These are phyloP conservation scores for Trichosanthes truncata DNA, from an alignment of 306 rosid species.

Conservation along the genomic window DNA sequence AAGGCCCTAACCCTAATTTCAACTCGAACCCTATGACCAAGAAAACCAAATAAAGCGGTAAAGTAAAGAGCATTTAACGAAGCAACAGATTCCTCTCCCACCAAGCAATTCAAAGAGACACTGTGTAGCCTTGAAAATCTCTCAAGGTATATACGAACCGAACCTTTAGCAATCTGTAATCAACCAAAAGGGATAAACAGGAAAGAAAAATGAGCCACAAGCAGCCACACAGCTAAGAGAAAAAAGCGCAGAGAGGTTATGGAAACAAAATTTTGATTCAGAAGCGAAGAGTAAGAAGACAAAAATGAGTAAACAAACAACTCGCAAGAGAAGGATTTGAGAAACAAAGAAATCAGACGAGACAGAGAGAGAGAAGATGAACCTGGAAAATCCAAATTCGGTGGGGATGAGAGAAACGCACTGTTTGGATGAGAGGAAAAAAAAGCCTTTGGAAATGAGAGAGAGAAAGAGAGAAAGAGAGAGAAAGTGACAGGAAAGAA, in stretches of 20 bases:
- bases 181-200: not conserved
- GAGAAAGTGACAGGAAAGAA: slow-evolving; percentile 15
- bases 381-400: slow-evolving; percentile 18
- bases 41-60: slow-evolving; percentile 12
- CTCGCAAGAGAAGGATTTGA: not conserved
- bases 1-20: slow-evolving; percentile 20
- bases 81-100: slow-evolving; percentile 18
- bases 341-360: not conserved
- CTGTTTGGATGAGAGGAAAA: slow-evolving; percentile 20
- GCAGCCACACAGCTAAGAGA: not conserved
- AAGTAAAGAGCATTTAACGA: slow-evolving; percentile 27
- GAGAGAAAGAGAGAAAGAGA: slow-evolving; percentile 14
- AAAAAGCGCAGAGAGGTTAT: not conserved
- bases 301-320: not conserved
- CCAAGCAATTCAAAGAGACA: slow-evolving; percentile 25
- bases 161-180: not conserved
- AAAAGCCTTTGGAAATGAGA: slow-evolving; percentile 17
- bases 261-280: not conserved
- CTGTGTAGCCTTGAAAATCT: not conserved
- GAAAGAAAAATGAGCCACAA: not conserved
- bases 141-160: not conserved
- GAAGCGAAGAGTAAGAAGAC: slow-evolving; percentile 4
- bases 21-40: slow-evolving; percentile 13
- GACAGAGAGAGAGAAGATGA: slow-evolving; percentile 11
- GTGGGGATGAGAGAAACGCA: not conserved